These are phyloP conservation scores for Phellopilus nigrolimitatus DNA, from an alignment of 1,284 basidiomycete genomes.

Conservation along the genomic window DNA sequence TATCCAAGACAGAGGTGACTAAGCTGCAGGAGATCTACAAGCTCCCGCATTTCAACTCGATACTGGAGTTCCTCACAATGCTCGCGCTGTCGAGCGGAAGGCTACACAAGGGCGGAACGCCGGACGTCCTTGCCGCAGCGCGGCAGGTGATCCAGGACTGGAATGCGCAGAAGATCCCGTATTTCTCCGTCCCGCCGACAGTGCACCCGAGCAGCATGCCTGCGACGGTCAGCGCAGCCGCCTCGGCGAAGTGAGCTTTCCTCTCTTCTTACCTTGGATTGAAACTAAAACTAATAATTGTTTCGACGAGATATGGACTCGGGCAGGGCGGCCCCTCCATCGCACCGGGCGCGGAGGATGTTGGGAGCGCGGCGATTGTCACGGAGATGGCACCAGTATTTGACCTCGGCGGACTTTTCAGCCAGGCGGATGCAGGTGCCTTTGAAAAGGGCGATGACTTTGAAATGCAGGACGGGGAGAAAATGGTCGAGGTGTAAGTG, in stretches of 20 bases:
- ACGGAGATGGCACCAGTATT: slow-evolving; percentile 65
- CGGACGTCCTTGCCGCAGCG: slow-evolving; percentile 81
- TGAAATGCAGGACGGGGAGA: slow-evolving; percentile 34
- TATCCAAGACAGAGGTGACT: slow-evolving; percentile 61
- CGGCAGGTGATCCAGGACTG: slow-evolving; percentile 88
- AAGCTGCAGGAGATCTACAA: slow-evolving; percentile 82
- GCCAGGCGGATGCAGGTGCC: slow-evolving; percentile 68
- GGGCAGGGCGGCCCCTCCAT: slow-evolving; percentile 32
- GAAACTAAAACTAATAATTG: neutral
- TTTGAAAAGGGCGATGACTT: too few species aligned
- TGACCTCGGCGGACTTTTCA: slow-evolving; percentile 69
- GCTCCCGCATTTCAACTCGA: slow-evolving; percentile 67
- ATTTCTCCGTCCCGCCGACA: slow-evolving; percentile 75
- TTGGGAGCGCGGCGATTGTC: slow-evolving; percentile 72
- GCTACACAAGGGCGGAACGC: slow-evolving; percentile 88
- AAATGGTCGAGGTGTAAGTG: slow-evolving; percentile 43
- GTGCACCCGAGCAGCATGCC: slow-evolving; percentile 74
- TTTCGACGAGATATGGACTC: neutral
- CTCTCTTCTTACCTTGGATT: neutral
- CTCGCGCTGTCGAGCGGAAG: slow-evolving; percentile 83
- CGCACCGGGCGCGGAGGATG: slow-evolving; percentile 66
- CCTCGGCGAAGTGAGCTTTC: slow-evolving; percentile 10
- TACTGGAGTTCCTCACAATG: slow-evolving; percentile 88
- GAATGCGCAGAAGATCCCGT: slow-evolving; percentile 95
- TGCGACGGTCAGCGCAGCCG: slow-evolving; percentile 36